phyloP scores from a whole-genome alignment of 768 basidiomycete species.

The Epithele typhae region DNA sequence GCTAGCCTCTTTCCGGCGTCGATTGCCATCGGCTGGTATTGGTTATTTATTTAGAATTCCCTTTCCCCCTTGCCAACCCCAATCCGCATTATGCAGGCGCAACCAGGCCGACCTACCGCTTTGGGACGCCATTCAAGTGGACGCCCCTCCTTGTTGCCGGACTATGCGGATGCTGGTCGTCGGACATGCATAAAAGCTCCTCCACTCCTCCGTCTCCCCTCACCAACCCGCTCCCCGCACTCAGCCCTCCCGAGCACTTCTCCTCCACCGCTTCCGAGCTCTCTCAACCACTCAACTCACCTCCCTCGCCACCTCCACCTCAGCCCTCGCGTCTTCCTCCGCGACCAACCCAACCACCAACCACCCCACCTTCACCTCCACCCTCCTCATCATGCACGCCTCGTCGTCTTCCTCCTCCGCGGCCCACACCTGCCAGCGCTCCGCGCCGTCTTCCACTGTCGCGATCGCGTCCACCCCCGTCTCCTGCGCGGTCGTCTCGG shows the following conservation, averaged over 20 bases:
- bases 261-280: constrained; percentile 3
- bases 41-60: too few relatives aligned
- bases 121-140: too few relatives aligned
- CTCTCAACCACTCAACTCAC: background rate
- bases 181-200: constrained; percentile 15
- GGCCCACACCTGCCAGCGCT: constrained; percentile 10
- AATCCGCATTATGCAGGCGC: too few relatives aligned
- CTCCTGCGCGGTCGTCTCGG: constrained; percentile 23
- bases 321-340: constrained; percentile 7
- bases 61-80: too few relatives aligned
- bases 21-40: too few relatives aligned
- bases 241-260: constrained; percentile 3
- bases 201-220: constrained; percentile 14
- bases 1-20: too few relatives aligned
- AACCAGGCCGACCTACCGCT: too few relatives aligned
- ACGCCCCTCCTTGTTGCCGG: background rate
- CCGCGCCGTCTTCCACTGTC: constrained; percentile 13
- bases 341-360: constrained; percentile 2
- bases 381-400: constrained; percentile 14
- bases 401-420: constrained; percentile 9
- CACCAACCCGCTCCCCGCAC: constrained; percentile 10
- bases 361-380: constrained; percentile 4
- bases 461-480: constrained; percentile 25
- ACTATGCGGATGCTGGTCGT: constrained; percentile 4
- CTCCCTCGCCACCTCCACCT: constrained; percentile 3